These are phyloP conservation scores for Brassica juncea DNA, from an alignment of 345 rosid genomes.

Conservation along the genomic window DNA sequence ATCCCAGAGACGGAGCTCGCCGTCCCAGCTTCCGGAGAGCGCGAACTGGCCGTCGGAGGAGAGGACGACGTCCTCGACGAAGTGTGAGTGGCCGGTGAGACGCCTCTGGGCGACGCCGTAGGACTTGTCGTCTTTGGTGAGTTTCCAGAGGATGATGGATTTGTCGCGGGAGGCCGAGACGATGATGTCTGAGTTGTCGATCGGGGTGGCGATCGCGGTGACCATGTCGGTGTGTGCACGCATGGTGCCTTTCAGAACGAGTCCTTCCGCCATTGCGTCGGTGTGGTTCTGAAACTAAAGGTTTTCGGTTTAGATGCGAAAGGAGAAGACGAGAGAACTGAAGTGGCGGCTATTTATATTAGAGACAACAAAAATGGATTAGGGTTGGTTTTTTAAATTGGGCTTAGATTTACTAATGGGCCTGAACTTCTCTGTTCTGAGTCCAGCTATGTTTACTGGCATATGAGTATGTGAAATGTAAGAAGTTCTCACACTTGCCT, in stretches of 20 bases:
- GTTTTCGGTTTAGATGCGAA: slow-evolving; percentile 37
- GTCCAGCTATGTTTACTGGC: background rate
- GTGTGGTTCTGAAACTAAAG: slow-evolving; percentile 29
- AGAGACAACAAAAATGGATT: slow-evolving; percentile 1
- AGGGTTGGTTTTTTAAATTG: slow-evolving; percentile 27
- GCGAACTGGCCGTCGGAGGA: slow-evolving; percentile 98
- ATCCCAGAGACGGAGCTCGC: slow-evolving; percentile 99
- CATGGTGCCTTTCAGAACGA: slow-evolving; percentile 85
- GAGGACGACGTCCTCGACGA: slow-evolving; percentile 92
- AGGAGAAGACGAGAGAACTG: background rate
- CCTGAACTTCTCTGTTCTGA: background rate
- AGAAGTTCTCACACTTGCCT: too few species aligned
- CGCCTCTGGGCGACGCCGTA: slow-evolving; percentile 88
- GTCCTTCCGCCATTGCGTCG: slow-evolving; percentile 62
- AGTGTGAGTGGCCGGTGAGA: slow-evolving; percentile 93
- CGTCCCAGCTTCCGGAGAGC: slow-evolving; percentile 96
- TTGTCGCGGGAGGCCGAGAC: slow-evolving; percentile 96
- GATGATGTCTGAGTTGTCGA: slow-evolving; percentile 89
- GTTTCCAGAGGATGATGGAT: slow-evolving; percentile 88
- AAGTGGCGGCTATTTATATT: slow-evolving; percentile 16
- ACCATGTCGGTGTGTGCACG: slow-evolving; percentile 94
- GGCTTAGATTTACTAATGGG: slow-evolving; percentile 15
- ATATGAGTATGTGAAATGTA: background rate
- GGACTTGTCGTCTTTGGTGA: slow-evolving; percentile 82
- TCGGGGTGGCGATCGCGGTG: slow-evolving; percentile 91